Evolutionary conservation across 164 flowering plant species (phyloP), one percentile per base, ranked within the genome.

Genomic region (Liriodendron chinense): DNA sequence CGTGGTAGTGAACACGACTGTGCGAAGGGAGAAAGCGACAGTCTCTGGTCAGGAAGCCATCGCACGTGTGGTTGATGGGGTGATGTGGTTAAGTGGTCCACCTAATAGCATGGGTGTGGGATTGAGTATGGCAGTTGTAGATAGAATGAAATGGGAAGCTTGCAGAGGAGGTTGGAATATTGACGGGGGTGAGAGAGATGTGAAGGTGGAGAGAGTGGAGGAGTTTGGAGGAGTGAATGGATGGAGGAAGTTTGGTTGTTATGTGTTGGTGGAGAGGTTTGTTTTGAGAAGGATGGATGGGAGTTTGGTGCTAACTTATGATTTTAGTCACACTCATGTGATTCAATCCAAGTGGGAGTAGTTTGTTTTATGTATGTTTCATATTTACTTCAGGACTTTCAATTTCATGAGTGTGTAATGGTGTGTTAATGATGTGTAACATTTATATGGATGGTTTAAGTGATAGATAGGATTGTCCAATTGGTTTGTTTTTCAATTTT

Each of bases 191-290:
- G 86, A 77, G 25, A 78, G 73, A 47, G 71, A 81, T 66, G 47
- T 68, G 53, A 68, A 43, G 25, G 34, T 73, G 69, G 68, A 73
- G 59, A 73, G 57, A 16, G 81, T 56, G 22, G 88, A 86, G 70
- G 77, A 85, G 23, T 76, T 57, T 74, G 78, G 74, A 3, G 76
- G 72, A 24, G 13, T 2, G 0, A 63, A 74, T 9, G 76, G 53
- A 7, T 86, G 89, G 92, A 82, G 47, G 68, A 84, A 49, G 50
- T 85, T 85, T 79, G 87, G 88, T 0, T 87, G 85, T 26, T 87
- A 84, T 80, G 81, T 87, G 24, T 74, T 88, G 80, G 86, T 85
- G 22, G 92, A 91, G 81, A 88, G 88, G 22, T 89, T 87, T 78
- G 87, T 77, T 22, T 65, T 87, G 76, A 89, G 66, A 47, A 88